Base-by-base conservation (phyloP, 2,329 filamentous ascomycete genomes). In the Diaporthe aspalathi region DNA sequence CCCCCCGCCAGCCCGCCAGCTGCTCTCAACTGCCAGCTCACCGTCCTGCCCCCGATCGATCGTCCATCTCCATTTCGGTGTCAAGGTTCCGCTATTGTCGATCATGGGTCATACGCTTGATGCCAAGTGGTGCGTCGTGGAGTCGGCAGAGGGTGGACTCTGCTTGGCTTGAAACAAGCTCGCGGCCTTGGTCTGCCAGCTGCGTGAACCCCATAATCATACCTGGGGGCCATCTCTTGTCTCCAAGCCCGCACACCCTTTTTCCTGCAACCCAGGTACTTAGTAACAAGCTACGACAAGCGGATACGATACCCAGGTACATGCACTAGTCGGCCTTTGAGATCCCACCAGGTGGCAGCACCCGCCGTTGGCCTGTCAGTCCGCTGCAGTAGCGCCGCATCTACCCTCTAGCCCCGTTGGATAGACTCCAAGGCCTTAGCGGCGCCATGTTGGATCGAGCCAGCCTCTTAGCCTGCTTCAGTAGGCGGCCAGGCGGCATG, bases 61-160 rank as follows among this genome's bases (percentile, higher is more conserved):
- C 57, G 43, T 29, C 57, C 45, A 27, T 66, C 60, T 45, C 60
- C 45, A 65, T 65, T 24, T 65, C 60, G 49, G 40, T 16, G 35
- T 38, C 47, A 67, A 35, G 27, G 66, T 60, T 57, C 54, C 54
- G 66, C 53, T 57, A 50, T 9, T 35, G 66, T 68, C 66, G 66
- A 68, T 68, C 66, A 60, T 57, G 66, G 54, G 66, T 65, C 60
- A 50, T 65, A 20, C 50, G 60, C 60, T 65, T 65, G 29, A 65
- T 50, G 60, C 60, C 60, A 65, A 65, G 60, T 50, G 60, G 60
- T 65, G 45, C 60, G 24, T 50, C 60, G 60, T 50, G 60, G 60
- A 29, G 45, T 50, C 43, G 60, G 43, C 60, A 50, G 8, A 38
- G 29, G 24, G 45, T 63, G 16, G 22, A 22, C 9, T 12, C 20